Conservation (phyloP, 1,139 yeast species). For the Saccharomyces hybrid region DNA sequence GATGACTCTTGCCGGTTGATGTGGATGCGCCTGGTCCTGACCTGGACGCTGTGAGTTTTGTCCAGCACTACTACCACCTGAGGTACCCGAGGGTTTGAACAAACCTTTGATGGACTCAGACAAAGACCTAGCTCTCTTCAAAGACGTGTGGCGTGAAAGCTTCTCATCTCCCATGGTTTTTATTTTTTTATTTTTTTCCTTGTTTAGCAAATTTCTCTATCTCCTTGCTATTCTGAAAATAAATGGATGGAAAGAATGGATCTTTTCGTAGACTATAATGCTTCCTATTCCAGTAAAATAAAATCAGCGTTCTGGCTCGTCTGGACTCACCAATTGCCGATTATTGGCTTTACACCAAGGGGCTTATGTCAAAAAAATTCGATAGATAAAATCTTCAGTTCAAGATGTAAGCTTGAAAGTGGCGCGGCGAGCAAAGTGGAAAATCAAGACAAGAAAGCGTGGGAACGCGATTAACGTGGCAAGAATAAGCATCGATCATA, state of each 20-base stretch:
- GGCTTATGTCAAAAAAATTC: not conserved
- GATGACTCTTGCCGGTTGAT: not conserved
- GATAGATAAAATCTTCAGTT: not conserved
- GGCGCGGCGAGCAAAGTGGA: not conserved
- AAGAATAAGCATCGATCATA: not conserved
- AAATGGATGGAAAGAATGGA: not conserved
- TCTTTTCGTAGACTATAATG: not conserved
- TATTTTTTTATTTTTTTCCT: not conserved
- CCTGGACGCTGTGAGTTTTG: slow-evolving; percentile 5
- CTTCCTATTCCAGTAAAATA: not conserved
- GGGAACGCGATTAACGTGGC: not conserved
- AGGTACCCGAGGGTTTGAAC: slow-evolving; percentile 12
- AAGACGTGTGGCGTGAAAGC: slow-evolving; percentile 9
- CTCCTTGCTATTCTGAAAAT: not conserved
- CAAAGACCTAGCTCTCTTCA: slow-evolving; percentile 21
- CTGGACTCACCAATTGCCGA: not conserved
- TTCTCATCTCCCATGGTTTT: not conserved
- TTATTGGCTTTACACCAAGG: not conserved
- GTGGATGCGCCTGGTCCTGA: not conserved
- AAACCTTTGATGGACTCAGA: slow-evolving; percentile 28
- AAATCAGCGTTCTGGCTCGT: not conserved
- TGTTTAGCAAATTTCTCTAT: not conserved
- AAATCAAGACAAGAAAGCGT: not conserved
- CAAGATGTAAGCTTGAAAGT: not conserved
- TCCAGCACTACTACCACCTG: not conserved